Evolutionary conservation across 352 stramenopile genomes (phyloP).

Genomic region (Pythium periplocum): DNA sequence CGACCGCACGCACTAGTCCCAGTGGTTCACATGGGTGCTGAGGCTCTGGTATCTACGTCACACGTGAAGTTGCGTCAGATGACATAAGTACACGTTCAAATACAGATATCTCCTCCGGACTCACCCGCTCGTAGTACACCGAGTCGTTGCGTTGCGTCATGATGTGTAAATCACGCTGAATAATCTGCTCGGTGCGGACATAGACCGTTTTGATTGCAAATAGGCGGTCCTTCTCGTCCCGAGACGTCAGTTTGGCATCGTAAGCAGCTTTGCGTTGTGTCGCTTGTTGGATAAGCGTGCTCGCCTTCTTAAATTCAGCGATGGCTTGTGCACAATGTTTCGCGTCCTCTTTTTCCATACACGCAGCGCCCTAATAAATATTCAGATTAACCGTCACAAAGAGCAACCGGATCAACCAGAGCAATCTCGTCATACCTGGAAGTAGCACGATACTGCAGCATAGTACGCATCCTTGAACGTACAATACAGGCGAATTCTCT

Average conservation of each 20-base stretch:
- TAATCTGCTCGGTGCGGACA: constrained; percentile 53
- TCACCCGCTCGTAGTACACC: constrained; percentile 64
- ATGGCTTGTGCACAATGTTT: constrained; percentile 46
- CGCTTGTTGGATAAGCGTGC: constrained; percentile 26
- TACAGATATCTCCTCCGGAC: neutral
- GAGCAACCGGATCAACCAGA: neutral
- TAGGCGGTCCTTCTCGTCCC: constrained; percentile 31
- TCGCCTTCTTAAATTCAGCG: constrained; percentile 51
- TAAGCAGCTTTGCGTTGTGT: constrained; percentile 29
- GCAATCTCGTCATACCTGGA: constrained; percentile 23
- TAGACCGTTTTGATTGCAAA: constrained; percentile 35
- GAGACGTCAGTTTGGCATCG: constrained; percentile 29
- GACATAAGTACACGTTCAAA: too few species aligned
- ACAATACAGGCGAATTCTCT: constrained; percentile 38
- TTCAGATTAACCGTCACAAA: neutral
- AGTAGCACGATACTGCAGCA: constrained; percentile 46
- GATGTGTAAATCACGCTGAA: constrained; percentile 64
- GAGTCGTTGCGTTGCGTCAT: constrained; percentile 61
- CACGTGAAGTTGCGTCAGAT: too few species aligned
- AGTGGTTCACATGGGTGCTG: constrained; percentile 30
- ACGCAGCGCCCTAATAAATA: constrained; percentile 25
- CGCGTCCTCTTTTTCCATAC: constrained; percentile 49
- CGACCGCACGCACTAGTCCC: constrained; percentile 44
- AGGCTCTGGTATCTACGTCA: constrained; percentile 38
- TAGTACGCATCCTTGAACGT: constrained; percentile 66